Evolutionary conservation across 352 stramenopile genomes (phyloP).

Genomic region (Globisporangium takayamanum): DNA sequence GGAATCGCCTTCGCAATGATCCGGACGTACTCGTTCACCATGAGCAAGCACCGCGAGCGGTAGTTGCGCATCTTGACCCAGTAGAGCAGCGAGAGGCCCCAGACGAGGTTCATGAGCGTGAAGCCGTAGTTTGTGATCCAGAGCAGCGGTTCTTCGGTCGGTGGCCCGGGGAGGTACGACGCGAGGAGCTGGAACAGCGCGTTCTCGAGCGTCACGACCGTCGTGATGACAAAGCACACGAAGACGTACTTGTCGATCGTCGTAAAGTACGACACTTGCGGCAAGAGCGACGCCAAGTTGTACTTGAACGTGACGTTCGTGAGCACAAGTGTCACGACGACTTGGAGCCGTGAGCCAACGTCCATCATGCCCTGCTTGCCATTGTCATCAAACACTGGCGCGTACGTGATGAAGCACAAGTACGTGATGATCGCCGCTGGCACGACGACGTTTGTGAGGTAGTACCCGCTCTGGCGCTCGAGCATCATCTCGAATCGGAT

Average conservation of each 20-base stretch:
- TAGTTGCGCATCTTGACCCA: slow-evolving; percentile 20
- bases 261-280: slow-evolving; percentile 37
- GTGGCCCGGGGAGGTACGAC: background rate
- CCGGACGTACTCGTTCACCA: slow-evolving; percentile 20
- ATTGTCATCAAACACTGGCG: slow-evolving; percentile 7
- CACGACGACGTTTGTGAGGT: slow-evolving; percentile 30
- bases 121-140: slow-evolving; percentile 17
- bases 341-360: slow-evolving; percentile 21
- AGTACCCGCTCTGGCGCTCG: slow-evolving; percentile 25
- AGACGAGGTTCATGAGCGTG: slow-evolving; percentile 24
- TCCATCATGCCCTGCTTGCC: slow-evolving; percentile 12
- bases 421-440: slow-evolving; percentile 32
- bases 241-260: slow-evolving; percentile 33
- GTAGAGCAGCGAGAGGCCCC: slow-evolving; percentile 10
- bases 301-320: slow-evolving; percentile 39
- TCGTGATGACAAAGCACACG: slow-evolving; percentile 29
- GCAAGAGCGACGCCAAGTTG: slow-evolving; percentile 23
- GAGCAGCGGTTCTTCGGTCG: slow-evolving; percentile 14
- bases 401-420: slow-evolving; percentile 30
- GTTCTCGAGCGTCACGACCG: slow-evolving; percentile 25
- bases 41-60: slow-evolving; percentile 8
- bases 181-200: slow-evolving; percentile 18
- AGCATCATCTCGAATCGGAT: slow-evolving; percentile 36
- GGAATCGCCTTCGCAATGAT: slow-evolving; percentile 16
- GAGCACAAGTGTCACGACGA: slow-evolving; percentile 33